Conservation (phyloP, 2,329 filamentous ascomycete genomes). For the Penicillium sp. region DNA sequence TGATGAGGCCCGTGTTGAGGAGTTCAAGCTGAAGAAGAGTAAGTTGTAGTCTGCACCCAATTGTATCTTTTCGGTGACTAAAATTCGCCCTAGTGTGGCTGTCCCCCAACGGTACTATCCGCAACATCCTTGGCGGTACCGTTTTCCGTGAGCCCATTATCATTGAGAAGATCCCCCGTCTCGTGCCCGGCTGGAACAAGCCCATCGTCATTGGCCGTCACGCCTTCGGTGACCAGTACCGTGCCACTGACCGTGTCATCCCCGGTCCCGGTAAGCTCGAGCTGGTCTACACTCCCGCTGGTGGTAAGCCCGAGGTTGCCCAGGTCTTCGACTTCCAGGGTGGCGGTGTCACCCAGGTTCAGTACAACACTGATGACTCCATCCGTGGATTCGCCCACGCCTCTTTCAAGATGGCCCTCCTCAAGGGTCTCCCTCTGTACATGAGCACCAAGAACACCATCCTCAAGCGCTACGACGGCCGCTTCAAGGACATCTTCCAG, state of each 20-base stretch:
- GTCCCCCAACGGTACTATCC: slow-evolving; percentile 87
- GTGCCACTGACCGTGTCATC: slow-evolving; percentile 87
- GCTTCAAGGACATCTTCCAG: slow-evolving; percentile 99
- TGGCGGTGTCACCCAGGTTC: slow-evolving; percentile 84
- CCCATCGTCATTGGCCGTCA: slow-evolving; percentile 99
- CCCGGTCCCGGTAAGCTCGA: slow-evolving; percentile 81
- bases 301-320: slow-evolving; percentile 76
- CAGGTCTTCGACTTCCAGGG: slow-evolving; percentile 88
- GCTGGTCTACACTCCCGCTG: slow-evolving; percentile 88
- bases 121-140: slow-evolving; percentile 77
- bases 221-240: slow-evolving; percentile 98
- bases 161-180: slow-evolving; percentile 85
- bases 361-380: slow-evolving; percentile 98
- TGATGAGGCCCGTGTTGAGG: slow-evolving; percentile 92
- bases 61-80: slow-evolving; percentile 7
- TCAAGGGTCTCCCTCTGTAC: slow-evolving; percentile 89
- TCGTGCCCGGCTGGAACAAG: slow-evolving; percentile 97
- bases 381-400: slow-evolving; percentile 94
- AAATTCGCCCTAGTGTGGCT: slow-evolving; percentile 73
- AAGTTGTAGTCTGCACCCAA: slow-evolving; percentile 36
- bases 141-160: slow-evolving; percentile 99
- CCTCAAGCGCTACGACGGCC: slow-evolving; percentile 95
- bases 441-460: slow-evolving; percentile 99
- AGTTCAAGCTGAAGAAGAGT: slow-evolving; percentile 99
- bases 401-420: slow-evolving; percentile 90